A percentile compares a stretch with the other conserved stretches of the same genome.
Conservation (phyloP, 2,329 filamentous ascomycete species). For the Talaromyces piceae region DNA sequence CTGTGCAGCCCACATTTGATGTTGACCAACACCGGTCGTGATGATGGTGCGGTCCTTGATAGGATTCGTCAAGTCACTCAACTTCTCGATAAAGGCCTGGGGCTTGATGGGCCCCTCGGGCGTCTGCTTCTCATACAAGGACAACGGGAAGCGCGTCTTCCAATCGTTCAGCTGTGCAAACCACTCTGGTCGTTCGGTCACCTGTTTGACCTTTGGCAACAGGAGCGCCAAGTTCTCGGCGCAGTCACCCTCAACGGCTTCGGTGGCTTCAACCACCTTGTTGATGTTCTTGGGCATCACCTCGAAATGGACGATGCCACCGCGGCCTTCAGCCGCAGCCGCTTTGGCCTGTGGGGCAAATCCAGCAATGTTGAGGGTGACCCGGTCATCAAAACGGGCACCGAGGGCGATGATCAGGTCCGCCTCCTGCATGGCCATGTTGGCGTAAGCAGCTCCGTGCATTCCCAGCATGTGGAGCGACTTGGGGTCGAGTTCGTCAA, state of each 20-base stretch:
- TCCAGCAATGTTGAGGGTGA: conserved; percentile 71
- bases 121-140: conserved; percentile 70
- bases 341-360: conserved; percentile 84
- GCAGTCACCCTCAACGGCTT: conserved; percentile 91
- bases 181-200: conserved; percentile 70
- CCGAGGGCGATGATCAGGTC: conserved; percentile 94
- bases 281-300: conserved; percentile 99
- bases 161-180: conserved; percentile 81
- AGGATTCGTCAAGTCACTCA: conserved; percentile 73
- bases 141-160: conserved; percentile 86
- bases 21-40: conserved; percentile 89
- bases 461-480: conserved; percentile 97
- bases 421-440: conserved; percentile 95
- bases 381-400: conserved; percentile 91
- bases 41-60: conserved; percentile 83
- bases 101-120: conserved; percentile 81
- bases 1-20: conserved; percentile 98
- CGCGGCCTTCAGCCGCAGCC: conserved; percentile 75
- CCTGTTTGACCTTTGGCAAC: conserved; percentile 61
- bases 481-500: conserved; percentile 88
- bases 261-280: conserved; percentile 95
- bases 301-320: conserved; percentile 95
- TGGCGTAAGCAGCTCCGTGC: conserved; percentile 95
- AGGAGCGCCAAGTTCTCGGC: conserved; percentile 68
- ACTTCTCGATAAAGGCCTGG: conserved; percentile 82